Conservation (phyloP, 2,329 filamentous ascomycete species). For the Eutypella sp. region DNA sequence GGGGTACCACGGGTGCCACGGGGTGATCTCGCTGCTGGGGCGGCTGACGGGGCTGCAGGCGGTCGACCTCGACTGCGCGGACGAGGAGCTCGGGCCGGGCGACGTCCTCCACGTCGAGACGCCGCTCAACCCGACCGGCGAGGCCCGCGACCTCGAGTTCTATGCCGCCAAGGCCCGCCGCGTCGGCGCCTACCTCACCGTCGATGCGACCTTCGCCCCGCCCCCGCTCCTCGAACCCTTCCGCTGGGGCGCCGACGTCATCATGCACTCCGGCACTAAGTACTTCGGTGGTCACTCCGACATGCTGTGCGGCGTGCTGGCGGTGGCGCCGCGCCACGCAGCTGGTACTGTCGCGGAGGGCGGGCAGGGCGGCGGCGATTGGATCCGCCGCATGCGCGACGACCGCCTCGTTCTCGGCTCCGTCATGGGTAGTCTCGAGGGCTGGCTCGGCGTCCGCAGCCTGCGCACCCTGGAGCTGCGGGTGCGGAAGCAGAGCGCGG, state of each 20-base stretch:
- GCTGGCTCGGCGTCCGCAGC: slow-evolving; percentile 86
- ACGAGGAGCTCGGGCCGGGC: slow-evolving; percentile 63
- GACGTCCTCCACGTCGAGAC: slow-evolving; percentile 92
- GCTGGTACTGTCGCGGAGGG: slow-evolving; percentile 15
- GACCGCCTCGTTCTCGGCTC: slow-evolving; percentile 76
- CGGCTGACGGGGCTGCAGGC: slow-evolving; percentile 72
- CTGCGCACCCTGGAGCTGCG: slow-evolving; percentile 81
- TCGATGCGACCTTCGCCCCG: slow-evolving; percentile 91
- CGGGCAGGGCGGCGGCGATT: slow-evolving; percentile 22
- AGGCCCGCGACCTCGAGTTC: slow-evolving; percentile 65
- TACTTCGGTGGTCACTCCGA: slow-evolving; percentile 96
- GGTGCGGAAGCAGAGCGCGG: slow-evolving; percentile 70
- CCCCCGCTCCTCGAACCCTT: slow-evolving; percentile 88
- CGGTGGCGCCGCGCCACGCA: slow-evolving; percentile 48
- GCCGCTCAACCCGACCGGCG: slow-evolving; percentile 85
- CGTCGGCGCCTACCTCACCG: slow-evolving; percentile 69
- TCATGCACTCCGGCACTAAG: slow-evolving; percentile 94
- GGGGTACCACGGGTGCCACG: slow-evolving; percentile 93
- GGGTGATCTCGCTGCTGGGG: slow-evolving; percentile 67
- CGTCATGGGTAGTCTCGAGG: slow-evolving; percentile 85
- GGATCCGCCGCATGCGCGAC: slow-evolving; percentile 53
- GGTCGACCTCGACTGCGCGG: slow-evolving; percentile 64
- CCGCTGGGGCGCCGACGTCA: slow-evolving; percentile 69
- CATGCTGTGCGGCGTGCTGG: slow-evolving; percentile 81
- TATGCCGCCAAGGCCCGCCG: slow-evolving; percentile 70